Evolutionary conservation across 1,139 yeast genomes (phyloP).

Genomic region (Candida albicans): DNA sequence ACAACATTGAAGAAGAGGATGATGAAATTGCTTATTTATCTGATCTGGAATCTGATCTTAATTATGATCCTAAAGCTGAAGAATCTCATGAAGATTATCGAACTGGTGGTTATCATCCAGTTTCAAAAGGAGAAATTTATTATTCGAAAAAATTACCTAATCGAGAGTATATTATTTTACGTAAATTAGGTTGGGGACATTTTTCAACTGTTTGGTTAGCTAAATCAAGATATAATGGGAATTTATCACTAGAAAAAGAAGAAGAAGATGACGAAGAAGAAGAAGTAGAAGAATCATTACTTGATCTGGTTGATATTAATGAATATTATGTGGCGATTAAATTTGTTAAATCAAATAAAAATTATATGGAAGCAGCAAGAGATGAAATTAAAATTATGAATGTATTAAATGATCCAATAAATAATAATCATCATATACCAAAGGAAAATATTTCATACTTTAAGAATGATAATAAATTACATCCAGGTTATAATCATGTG

Average conservation of each 20-base stretch:
- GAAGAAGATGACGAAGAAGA: neutral
- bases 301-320: constrained; percentile 9
- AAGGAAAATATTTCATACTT: constrained; percentile 17
- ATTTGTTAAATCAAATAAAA: constrained; percentile 39
- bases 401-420: constrained; percentile 20
- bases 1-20: constrained; percentile 5
- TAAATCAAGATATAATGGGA: constrained; percentile 30
- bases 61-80: constrained; percentile 37
- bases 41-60: constrained; percentile 26
- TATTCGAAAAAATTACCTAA: constrained; percentile 26
- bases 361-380: constrained; percentile 43
- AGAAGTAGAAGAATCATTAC: constrained; percentile 1
- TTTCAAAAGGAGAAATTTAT: constrained; percentile 39
- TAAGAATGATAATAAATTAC: constrained; percentile 16
- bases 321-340: constrained; percentile 44
- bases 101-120: constrained; percentile 46
- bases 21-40: constrained; percentile 13
- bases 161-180: constrained; percentile 32
- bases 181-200: constrained; percentile 81
- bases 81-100: constrained; percentile 39
- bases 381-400: constrained; percentile 41
- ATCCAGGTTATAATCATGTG: constrained; percentile 42
- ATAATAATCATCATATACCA: constrained; percentile 28
- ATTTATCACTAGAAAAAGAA: constrained; percentile 1
- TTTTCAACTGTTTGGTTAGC: constrained; percentile 91